Base-by-base conservation (phyloP, 768 basidiomycete genomes). In the Rubroboletus pulcherrimus region DNA sequence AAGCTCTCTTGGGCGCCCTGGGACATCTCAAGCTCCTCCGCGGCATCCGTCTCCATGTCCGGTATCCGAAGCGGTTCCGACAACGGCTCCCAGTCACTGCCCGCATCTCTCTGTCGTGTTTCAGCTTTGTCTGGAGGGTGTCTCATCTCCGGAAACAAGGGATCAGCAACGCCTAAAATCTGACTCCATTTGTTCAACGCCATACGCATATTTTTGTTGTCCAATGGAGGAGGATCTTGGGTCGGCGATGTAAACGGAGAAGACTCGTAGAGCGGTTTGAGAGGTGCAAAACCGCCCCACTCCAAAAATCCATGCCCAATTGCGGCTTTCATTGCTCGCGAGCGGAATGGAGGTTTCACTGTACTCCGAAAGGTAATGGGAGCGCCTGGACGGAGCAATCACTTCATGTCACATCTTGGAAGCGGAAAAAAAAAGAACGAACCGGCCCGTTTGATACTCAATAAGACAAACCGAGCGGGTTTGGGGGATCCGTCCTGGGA, bases 171-270 rank as follows among this genome's bases (percentile, higher is more conserved):
- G 21, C 60, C 66, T 34, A 72, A 57, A 47, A 71, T 70, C 43
- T 71, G 70, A 35, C 70, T 70, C 70, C 70, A 71, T 31, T 71
- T 71, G 19, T 71, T 66, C n/a, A 71, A 39, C 12, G 68, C 59
- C 51, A 70, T 57, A 1, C 70, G 71, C 71, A 71, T 71, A 24
- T 66, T 53, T 35, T 54, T 53, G 57, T 46, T 66, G 39, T 70
- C 70, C 42, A 60, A 11, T 21, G 51, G 46, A 3, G 47, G 49
- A 1, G 12, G 59, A 2, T 66, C 64, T 29, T 26, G 59, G 5
- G 59, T 38, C 7, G 61, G 57, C 15, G 55, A 55, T 15, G 52
- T 53, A 53, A 66, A 71, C 17, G 70, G 70, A 33, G 70, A 71
- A 40, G 68, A 62, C 2, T 56, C 51, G 34, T 71, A 58, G 26